Evolutionary conservation across 495 filamentous ascomycete species (phyloP).

Genomic region (Tetracladium marchalianum): DNA sequence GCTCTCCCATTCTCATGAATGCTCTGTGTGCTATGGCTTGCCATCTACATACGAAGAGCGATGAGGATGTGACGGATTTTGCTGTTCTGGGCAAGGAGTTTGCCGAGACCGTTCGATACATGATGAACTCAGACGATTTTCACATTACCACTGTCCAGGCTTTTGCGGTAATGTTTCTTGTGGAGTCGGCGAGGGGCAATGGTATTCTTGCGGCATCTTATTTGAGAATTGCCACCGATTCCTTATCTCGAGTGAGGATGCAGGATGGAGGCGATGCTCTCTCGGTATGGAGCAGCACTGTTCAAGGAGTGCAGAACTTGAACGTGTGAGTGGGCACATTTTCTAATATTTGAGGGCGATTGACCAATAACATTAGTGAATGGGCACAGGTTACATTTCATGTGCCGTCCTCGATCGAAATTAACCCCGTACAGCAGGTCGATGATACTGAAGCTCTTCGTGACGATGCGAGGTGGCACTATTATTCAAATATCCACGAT

Average conservation of each 20-base stretch:
- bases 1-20: conserved; percentile 27
- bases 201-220: conserved; percentile 25
- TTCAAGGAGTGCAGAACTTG: conserved; percentile 15
- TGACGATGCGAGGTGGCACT: conserved; percentile 14
- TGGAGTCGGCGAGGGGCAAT: conserved; percentile 21
- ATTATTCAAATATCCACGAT: conserved; percentile 16
- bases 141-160: conserved; percentile 23
- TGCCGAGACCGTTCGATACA: conserved; percentile 20
- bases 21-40: conserved; percentile 34
- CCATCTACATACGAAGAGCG: conserved; percentile 20
- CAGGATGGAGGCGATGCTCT: conserved; percentile 6
- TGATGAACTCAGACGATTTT: conserved; percentile 14
- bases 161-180: conserved; percentile 27
- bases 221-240: conserved; percentile 20
- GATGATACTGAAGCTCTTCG: conserved; percentile 9
- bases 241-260: background rate
- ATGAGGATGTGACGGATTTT: conserved; percentile 17
- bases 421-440: background rate
- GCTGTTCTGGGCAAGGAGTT: conserved; percentile 23
- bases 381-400: conserved; percentile 21
- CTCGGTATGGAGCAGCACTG: conserved; percentile 15
- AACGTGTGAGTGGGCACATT: conserved; percentile 13
- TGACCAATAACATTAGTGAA: conserved; percentile 15
- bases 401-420: conserved; percentile 4
- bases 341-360: background rate